Evolutionary conservation across 257 asterid species (phyloP).

Genomic region (Ballota nigra): DNA sequence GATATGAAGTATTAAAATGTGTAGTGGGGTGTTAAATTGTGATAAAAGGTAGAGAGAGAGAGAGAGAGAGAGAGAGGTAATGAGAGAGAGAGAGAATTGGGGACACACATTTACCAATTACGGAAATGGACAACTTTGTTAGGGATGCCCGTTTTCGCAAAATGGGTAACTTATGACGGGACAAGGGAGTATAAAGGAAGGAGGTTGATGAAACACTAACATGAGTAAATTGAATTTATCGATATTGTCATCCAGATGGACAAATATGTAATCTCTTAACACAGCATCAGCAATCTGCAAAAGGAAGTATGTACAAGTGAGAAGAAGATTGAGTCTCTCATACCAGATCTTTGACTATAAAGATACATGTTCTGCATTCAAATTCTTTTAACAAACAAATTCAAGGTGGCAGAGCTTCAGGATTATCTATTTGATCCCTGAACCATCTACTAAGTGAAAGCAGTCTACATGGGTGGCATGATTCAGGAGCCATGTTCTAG

Average conservation of each 20-base stretch:
- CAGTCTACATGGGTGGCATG: not conserved
- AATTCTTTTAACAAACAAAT: constrained; percentile 19
- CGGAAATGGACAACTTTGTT: too few species aligned
- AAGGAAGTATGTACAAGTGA: constrained; percentile 14
- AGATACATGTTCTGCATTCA: not conserved
- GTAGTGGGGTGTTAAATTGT: too few species aligned
- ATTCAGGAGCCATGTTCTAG: constrained; percentile 5
- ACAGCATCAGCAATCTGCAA: constrained; percentile 82
- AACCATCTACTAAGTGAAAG: constrained; percentile 7
- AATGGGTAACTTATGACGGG: too few species aligned
- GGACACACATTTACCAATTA: too few species aligned
- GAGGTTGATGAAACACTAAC: constrained; percentile 43
- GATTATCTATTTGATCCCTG: constrained; percentile 4
- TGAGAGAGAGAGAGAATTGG: too few species aligned
- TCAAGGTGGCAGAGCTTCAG: not conserved
- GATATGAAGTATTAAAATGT: too few species aligned
- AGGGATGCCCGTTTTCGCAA: too few species aligned
- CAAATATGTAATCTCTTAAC: constrained; percentile 73
- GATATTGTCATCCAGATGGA: constrained; percentile 81
- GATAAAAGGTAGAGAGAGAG: too few species aligned
- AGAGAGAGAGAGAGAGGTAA: too few species aligned
- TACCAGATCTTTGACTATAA: not conserved
- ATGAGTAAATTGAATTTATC: constrained; percentile 92
- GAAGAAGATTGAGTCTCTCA: not conserved
- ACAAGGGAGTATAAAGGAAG: not conserved